phyloP scores from a whole-genome alignment of 2,329 filamentous ascomycete genomes.

The Tolypocladium sp. region DNA sequence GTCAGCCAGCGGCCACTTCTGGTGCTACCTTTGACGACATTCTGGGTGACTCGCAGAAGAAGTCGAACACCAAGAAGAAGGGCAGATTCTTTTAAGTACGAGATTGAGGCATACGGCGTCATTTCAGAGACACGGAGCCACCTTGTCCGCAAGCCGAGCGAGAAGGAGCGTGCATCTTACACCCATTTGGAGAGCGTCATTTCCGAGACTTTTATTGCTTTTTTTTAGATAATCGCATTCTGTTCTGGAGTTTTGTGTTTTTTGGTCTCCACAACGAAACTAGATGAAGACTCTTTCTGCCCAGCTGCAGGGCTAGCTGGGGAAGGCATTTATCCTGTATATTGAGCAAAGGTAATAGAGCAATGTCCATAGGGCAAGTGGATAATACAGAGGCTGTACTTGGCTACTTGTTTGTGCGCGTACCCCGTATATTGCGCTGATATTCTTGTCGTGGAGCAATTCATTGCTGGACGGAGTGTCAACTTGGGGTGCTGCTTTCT shows the following conservation, averaged over 20 bases:
- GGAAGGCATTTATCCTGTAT: neutral
- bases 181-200: neutral
- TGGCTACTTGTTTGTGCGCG: neutral
- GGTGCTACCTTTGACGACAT: constrained; percentile 41
- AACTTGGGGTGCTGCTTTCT: neutral
- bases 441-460: neutral
- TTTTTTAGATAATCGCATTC: constrained; percentile 1
- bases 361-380: neutral
- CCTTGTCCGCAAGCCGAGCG: neutral
- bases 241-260: neutral
- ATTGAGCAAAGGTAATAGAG: neutral
- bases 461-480: neutral
- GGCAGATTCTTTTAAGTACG: constrained; percentile 26
- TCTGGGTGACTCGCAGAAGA: constrained; percentile 25
- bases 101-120: neutral
- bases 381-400: neutral
- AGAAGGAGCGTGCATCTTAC: neutral
- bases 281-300: neutral
- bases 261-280: neutral
- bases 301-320: neutral
- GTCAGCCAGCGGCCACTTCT: constrained; percentile 13
- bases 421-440: neutral
- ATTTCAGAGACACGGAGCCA: neutral
- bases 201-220: neutral
- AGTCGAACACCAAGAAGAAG: constrained; percentile 27